phyloP scores from a whole-genome alignment of 2,329 filamentous ascomycete species.

The Thelonectria blattea region DNA sequence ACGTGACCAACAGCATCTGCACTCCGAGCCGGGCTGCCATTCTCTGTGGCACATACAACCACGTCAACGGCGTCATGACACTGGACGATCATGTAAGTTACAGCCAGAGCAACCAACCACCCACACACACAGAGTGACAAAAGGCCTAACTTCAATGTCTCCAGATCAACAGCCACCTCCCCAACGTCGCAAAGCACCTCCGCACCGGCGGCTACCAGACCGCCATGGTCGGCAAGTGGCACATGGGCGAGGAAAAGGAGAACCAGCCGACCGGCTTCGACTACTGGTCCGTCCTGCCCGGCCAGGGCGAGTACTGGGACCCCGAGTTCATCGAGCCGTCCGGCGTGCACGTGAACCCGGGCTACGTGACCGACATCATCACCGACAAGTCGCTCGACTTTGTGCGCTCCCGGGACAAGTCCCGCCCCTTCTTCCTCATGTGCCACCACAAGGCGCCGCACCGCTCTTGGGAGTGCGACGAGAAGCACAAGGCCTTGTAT shows the following conservation, averaged over 20 bases:
- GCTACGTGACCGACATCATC: conserved; percentile 60
- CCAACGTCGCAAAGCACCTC: conserved; percentile 59
- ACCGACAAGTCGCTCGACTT: conserved; percentile 55
- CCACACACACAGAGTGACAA: too few relatives aligned
- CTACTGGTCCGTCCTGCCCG: conserved; percentile 57
- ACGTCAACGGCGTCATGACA: conserved; percentile 59
- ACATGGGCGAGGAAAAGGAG: conserved; percentile 53
- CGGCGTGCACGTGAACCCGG: conserved; percentile 41
- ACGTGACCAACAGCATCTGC: conserved; percentile 60
- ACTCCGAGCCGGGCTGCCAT: conserved; percentile 59
- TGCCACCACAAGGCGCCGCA: conserved; percentile 64
- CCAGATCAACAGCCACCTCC: conserved; percentile 54
- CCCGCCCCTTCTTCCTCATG: conserved; percentile 59
- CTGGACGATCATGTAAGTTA: conserved; percentile 46
- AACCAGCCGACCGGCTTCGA: conserved; percentile 58
- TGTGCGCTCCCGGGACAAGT: conserved; percentile 43
- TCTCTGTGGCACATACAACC: conserved; percentile 57
- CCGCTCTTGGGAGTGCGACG: conserved; percentile 57
- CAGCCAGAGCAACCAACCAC: too few relatives aligned
- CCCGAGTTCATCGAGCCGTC: conserved; percentile 53
- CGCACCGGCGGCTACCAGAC: conserved; percentile 55
- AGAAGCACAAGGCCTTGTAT: conserved; percentile 56
- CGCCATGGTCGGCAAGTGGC: conserved; percentile 62
- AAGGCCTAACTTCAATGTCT: too few relatives aligned
- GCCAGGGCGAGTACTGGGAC: conserved; percentile 60